Evolutionary conservation across 176 grass and related monocot species (phyloP).

Genomic region (Oryza nivara): DNA sequence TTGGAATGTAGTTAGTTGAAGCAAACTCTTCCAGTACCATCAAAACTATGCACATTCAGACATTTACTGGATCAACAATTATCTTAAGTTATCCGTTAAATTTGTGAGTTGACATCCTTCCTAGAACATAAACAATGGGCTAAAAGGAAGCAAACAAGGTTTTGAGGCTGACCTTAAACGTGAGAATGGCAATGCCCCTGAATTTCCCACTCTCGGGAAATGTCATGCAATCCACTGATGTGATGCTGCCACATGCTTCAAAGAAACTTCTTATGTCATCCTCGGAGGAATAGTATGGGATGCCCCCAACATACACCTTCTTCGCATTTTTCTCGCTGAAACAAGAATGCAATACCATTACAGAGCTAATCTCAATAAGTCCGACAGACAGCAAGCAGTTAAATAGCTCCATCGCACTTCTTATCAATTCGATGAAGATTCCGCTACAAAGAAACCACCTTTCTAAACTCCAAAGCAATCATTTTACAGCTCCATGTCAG

Average conservation of each 20-base stretch:
- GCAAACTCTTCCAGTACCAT: neutral
- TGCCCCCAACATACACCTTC: constrained; percentile 95
- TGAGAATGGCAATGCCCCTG: constrained; percentile 89
- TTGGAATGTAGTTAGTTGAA: constrained; percentile 2
- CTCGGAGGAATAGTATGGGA: constrained; percentile 92
- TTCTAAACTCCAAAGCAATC: neutral
- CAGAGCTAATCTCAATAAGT: neutral
- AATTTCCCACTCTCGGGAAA: constrained; percentile 92
- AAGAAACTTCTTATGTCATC: constrained; percentile 97
- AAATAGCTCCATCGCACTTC: neutral
- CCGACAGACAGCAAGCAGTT: neutral
- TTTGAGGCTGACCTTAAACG: constrained; percentile 77
- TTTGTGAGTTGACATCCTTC: neutral
- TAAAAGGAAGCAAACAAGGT: constrained; percentile 13
- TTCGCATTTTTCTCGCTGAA: constrained; percentile 71
- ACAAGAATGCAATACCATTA: constrained; percentile 30
- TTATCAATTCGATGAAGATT: neutral
- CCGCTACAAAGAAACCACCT: neutral
- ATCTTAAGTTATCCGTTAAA: neutral
- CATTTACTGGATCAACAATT: neutral
- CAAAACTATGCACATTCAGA: constrained; percentile 1
- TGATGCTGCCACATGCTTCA: constrained; percentile 76
- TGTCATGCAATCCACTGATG: constrained; percentile 80
- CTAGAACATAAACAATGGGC: neutral
- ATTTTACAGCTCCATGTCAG: neutral